A percentile compares a stretch with the other conserved stretches of the same genome.
These are phyloP conservation scores for Fraxinus floribunda DNA, from an alignment of 305 asterid species.

Conservation along the genomic window DNA sequence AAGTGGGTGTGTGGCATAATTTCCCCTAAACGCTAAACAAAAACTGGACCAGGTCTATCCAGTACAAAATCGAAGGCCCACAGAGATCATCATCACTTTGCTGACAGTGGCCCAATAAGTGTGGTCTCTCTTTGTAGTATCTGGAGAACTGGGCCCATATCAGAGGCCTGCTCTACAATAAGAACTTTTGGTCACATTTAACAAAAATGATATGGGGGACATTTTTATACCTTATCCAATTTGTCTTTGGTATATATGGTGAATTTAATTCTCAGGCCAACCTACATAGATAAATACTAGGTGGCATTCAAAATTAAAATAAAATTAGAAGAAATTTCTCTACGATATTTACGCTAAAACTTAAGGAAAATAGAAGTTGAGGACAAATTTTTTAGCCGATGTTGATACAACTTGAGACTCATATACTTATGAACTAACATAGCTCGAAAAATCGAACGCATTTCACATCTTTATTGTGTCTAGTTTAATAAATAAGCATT, in stretches of 20 bases:
- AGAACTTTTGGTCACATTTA: neutral
- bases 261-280: neutral
- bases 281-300: neutral
- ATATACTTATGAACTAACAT: neutral
- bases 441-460: neutral
- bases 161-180: neutral
- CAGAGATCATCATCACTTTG: neutral
- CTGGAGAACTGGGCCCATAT: neutral
- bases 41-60: neutral
- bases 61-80: neutral
- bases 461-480: neutral
- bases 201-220: neutral
- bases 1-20: too few relatives aligned
- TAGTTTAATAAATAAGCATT: neutral
- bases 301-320: neutral
- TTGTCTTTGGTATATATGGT: neutral
- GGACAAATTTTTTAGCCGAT: neutral
- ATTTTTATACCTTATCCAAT: neutral
- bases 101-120: neutral
- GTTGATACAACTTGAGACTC: neutral
- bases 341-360: neutral
- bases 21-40: neutral
- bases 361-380: neutral
- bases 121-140: neutral
- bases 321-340: too few relatives aligned